Conservation (phyloP, 2,329 filamentous ascomycete species). For the Aspergillus sp. region DNA sequence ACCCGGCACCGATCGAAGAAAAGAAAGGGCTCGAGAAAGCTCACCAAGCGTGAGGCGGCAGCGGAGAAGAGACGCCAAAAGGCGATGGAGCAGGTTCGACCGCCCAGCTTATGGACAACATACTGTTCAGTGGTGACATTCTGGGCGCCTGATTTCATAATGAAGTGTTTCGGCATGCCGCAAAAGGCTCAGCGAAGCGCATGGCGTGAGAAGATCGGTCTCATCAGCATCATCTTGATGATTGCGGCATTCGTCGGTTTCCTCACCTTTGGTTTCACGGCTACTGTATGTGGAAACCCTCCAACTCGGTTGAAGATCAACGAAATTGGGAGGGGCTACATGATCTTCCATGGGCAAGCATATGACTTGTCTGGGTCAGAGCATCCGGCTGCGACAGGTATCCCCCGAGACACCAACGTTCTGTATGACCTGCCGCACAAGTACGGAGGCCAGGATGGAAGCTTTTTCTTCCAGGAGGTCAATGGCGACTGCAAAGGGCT, state of each 20-base stretch:
- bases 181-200: slow-evolving; percentile 86
- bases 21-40: slow-evolving; percentile 68
- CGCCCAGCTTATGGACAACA: slow-evolving; percentile 89
- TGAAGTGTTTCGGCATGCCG: slow-evolving; percentile 83
- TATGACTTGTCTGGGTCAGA: slow-evolving; percentile 79
- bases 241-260: slow-evolving; percentile 92
- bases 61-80: slow-evolving; percentile 65
- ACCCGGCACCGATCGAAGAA: slow-evolving; percentile 49
- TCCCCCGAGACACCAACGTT: slow-evolving; percentile 75
- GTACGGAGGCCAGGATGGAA: slow-evolving; percentile 87
- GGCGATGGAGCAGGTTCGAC: slow-evolving; percentile 67
- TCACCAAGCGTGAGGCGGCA: slow-evolving; percentile 59
- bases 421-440: slow-evolving; percentile 83
- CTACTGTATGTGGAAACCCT: slow-evolving; percentile 78
- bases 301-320: slow-evolving; percentile 78
- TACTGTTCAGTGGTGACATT: slow-evolving; percentile 95
- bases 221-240: slow-evolving; percentile 88
- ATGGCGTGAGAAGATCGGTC: slow-evolving; percentile 97
- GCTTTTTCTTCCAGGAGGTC: slow-evolving; percentile 97
- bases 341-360: slow-evolving; percentile 94
- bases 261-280: slow-evolving; percentile 94
- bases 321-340: slow-evolving; percentile 77
- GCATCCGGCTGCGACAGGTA: slow-evolving; percentile 80
- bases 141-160: slow-evolving; percentile 84
- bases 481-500: slow-evolving; percentile 94